Evolutionary conservation across 2,329 filamentous ascomycete species (phyloP).

Genomic region (Furcasterigmium sp.): DNA sequence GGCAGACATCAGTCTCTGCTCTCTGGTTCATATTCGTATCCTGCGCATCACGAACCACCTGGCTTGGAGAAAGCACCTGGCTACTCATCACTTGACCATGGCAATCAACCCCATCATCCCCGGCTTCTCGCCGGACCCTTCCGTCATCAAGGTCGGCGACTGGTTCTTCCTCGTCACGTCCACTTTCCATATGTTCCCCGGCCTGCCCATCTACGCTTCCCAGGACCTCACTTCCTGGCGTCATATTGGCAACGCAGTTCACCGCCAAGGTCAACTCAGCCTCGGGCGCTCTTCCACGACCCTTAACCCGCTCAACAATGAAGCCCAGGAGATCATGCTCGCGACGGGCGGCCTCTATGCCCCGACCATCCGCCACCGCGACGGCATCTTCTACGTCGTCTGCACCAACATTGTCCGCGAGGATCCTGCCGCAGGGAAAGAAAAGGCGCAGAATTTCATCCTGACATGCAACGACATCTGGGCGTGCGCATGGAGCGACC

Average conservation of each 20-base stretch:
- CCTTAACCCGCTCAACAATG: not conserved
- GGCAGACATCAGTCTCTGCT: too few species aligned
- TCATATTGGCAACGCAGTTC: conserved; percentile 14
- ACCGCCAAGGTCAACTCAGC: not conserved
- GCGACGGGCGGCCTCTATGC: conserved; percentile 18
- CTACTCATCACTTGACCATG: not conserved
- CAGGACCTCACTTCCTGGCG: conserved; percentile 24
- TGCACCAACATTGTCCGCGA: conserved; percentile 12
- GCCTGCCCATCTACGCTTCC: conserved; percentile 34
- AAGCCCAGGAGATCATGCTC: not conserved
- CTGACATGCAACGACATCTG: conserved; percentile 15
- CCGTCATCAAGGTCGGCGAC: conserved; percentile 18
- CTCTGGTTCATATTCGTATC: too few species aligned
- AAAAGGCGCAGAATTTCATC: conserved; percentile 13
- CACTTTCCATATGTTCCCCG: conserved; percentile 56
- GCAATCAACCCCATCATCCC: conserved; percentile 20
- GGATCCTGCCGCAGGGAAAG: not conserved
- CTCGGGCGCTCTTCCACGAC: not conserved
- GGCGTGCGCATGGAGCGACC: conserved; percentile 15
- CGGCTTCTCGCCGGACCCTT: conserved; percentile 23
- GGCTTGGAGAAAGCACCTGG: too few species aligned
- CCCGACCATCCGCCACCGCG: conserved; percentile 15
- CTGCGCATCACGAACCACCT: too few species aligned
- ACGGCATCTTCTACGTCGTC: conserved; percentile 15
- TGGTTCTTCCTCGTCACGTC: conserved; percentile 41